phyloP scores from a whole-genome alignment of 2,329 filamentous ascomycete genomes.

The Penicillium sp. region DNA sequence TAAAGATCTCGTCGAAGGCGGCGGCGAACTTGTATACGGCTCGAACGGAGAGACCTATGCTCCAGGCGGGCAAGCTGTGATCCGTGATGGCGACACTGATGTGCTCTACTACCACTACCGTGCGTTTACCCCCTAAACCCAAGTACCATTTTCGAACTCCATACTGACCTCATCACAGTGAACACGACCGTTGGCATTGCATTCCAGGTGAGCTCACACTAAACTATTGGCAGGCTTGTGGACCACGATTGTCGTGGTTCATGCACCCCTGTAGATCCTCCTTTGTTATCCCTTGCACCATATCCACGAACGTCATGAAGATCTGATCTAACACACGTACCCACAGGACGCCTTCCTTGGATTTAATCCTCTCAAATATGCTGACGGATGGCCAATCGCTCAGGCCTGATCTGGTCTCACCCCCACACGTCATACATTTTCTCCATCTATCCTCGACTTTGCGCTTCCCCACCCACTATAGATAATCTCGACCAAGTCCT shows the following conservation, averaged over 20 bases:
- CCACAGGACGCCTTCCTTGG: conserved; percentile 32
- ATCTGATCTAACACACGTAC: conserved; percentile 16
- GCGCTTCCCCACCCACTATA: neutral
- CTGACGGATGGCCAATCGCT: conserved; percentile 34
- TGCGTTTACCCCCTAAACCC: conserved; percentile 15
- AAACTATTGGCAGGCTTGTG: conserved; percentile 10
- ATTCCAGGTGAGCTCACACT: conserved; percentile 27
- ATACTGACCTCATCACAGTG: conserved; percentile 20
- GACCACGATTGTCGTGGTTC: conserved; percentile 4
- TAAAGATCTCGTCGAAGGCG: conserved; percentile 54
- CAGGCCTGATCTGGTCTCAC: conserved; percentile 16
- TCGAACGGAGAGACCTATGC: conserved; percentile 62
- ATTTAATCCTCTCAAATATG: conserved; percentile 31
- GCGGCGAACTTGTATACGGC: conserved; percentile 60
- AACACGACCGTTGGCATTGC: conserved; percentile 31
- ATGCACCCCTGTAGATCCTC: conserved; percentile 20
- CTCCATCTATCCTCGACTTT: neutral
- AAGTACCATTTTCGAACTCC: neutral
- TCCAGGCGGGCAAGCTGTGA: conserved; percentile 64
- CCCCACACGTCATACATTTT: conserved; percentile 1
- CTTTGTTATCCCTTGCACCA: conserved; percentile 14
- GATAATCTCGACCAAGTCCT: neutral
- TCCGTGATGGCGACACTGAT: conserved; percentile 44
- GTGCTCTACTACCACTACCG: conserved; percentile 38
- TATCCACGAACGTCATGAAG: neutral